Percentiles rank a stretch among this genome's conserved stretches.
Evolutionary conservation across 164 flowering plant species (phyloP).

Genomic region (Malania oleifera): DNA sequence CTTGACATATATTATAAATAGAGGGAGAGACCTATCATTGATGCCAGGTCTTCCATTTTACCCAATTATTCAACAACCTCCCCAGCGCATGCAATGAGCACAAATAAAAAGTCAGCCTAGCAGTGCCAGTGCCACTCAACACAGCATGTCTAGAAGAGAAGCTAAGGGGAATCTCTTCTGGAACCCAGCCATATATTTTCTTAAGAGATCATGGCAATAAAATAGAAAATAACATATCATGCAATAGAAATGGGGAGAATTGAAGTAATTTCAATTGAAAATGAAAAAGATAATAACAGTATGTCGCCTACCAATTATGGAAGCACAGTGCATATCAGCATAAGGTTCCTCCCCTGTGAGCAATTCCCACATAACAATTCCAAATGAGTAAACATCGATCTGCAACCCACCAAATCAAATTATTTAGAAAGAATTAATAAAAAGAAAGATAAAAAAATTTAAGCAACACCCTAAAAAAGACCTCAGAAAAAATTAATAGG

Average conservation of each 20-base stretch:
- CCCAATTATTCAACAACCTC: no score
- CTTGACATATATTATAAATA: no score
- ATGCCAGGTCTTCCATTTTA: no score
- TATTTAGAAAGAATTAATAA: neutral
- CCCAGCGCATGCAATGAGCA: no score
- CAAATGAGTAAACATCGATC: constrained; percentile 97
- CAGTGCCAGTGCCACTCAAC: no score
- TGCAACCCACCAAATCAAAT: constrained; percentile 18
- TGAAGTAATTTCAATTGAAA: neutral
- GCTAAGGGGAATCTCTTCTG: no score
- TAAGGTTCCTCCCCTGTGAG: constrained; percentile 98
- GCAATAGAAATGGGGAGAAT: neutral
- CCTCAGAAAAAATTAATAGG: neutral
- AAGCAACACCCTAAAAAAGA: neutral
- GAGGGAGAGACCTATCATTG: no score
- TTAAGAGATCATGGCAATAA: neutral
- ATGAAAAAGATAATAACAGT: neutral
- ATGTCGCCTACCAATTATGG: constrained; percentile 67
- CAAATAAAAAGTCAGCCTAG: no score
- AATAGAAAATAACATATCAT: neutral
- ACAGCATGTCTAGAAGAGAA: no score
- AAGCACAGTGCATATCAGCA: constrained; percentile 85
- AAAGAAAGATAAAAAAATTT: neutral
- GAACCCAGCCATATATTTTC: no score
- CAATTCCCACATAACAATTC: constrained; percentile 96